Evolutionary conservation across 306 rosid species (phyloP).

Genomic region (Trifolium pratense): DNA sequence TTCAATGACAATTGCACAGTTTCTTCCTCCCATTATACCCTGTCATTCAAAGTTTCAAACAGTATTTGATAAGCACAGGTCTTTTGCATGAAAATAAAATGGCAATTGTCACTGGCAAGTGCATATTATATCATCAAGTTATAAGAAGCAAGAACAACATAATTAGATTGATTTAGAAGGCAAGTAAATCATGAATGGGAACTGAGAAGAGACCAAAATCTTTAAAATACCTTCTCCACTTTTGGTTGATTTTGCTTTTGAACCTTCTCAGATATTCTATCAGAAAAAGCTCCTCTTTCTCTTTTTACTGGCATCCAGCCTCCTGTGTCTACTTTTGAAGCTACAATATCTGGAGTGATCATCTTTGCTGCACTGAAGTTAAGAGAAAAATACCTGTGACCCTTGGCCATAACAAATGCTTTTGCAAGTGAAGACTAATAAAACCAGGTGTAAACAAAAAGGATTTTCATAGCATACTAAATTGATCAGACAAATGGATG

Average conservation of each 20-base stretch:
- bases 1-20: slow-evolving; percentile 66
- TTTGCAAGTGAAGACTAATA: slow-evolving; percentile 34
- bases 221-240: slow-evolving; percentile 52
- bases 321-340: slow-evolving; percentile 58
- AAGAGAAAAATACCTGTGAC: slow-evolving; percentile 43
- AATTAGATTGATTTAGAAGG: slow-evolving; percentile 24
- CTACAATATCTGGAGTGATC: slow-evolving; percentile 44
- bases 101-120: slow-evolving; percentile 36
- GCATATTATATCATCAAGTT: slow-evolving; percentile 27
- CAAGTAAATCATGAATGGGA: slow-evolving; percentile 34
- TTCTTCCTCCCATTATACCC: slow-evolving; percentile 58
- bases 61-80: slow-evolving; percentile 29
- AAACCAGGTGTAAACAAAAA: slow-evolving; percentile 12
- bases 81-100: slow-evolving; percentile 30
- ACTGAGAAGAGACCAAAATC: slow-evolving; percentile 13
- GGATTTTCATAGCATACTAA: neutral
- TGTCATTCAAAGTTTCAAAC: slow-evolving; percentile 43
- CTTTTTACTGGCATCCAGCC: slow-evolving; percentile 76
- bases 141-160: slow-evolving; percentile 8
- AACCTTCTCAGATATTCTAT: slow-evolving; percentile 49
- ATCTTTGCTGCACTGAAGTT: slow-evolving; percentile 55
- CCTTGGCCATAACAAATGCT: slow-evolving; percentile 14
- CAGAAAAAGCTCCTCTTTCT: slow-evolving; percentile 47
- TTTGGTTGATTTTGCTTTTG: slow-evolving; percentile 48
- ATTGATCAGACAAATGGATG: slow-evolving; percentile 16